Base-by-base conservation (phyloP, 768 basidiomycete genomes). In the Leccinum ochraceum region DNA sequence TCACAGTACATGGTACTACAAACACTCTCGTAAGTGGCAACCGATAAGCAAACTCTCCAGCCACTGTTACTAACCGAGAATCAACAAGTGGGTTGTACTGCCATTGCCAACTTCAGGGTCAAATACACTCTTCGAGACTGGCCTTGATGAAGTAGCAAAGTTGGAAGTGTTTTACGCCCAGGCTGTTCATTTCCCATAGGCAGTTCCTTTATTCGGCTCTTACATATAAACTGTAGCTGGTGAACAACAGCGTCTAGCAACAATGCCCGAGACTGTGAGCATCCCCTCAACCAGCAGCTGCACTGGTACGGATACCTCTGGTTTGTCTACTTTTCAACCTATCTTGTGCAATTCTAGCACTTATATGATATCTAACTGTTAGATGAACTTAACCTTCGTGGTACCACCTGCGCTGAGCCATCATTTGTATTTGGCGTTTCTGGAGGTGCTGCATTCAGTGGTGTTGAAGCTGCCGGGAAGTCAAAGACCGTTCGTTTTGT, bases 401-500 rank as follows among this genome's bases (percentile, higher is more conserved):
- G 17, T 42, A n/a, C 39, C 39, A 4, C 17, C 17, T 9, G 39
- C 39, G 17, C 17, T 42, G 39, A 36, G 34, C 7, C 39, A 42
- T 42, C 37, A 5, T 39, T 7, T 42, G 39, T 7, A 17, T 42
- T 34, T 34, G 34, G 32, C 32, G 32, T 32, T 32, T 32, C 32
- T 32, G 32, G 32, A 32, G 32, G 32, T 32, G 11, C 32, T 48
- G 67, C 82, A 17, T 85, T 85, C 65, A 77, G 81, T 2, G 68
- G 71, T 22, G 59, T 70, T 30, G 62, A 59, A 36, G 64, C 71
- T 46, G 58, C 71, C 36, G 74, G 71, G 30, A 57, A 76, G 17
- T 66, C 76, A 10, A 72, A 73, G 26, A 63, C 69, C 0, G 67
- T 69, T 53, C 48, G 70, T 44, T 80, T 79, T 51, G 78, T 73